Evolutionary conservation across 2,329 filamentous ascomycete species (phyloP), one percentile per base, ranked within the genome.

Genomic region (Xylariales sp.): DNA sequence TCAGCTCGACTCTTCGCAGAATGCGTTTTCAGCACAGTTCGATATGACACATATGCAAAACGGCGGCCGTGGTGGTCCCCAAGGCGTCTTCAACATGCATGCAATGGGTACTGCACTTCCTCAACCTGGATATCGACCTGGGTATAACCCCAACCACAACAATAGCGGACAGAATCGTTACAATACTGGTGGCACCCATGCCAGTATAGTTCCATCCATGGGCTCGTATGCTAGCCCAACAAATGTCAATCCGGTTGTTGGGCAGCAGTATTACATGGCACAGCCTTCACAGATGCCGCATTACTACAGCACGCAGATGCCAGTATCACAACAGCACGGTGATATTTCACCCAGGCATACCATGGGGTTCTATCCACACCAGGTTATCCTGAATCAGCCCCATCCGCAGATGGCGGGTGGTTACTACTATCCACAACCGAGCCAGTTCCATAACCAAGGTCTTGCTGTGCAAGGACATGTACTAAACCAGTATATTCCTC

Each of bases 1-100:
- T 14, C 50, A 58, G 10, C 55, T 60, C 43, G 48, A 47, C 14
- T 48, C 54, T 14, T 49, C 59, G 4, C 62, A 65, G 38, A 60
- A 67, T 53, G 51, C 61, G 4, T 70, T 67, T 45, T 55, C 61
- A 14, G 52, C 57, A 20, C 69, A 72, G 39, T 57, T 66, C 45
- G 65, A 69, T 38, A 67, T 70, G 61, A 32, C 55, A 33, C 53
- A 57, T 34, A 33, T 46, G 18, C 62, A 61, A 45, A 55, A 47
- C 12, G 47, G 49, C 21, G 40, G 37, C 16, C 57, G 57, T 28
- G 46, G 53, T 21, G 57, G 61, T 5, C 55, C 62, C 6, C 76
- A 71, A 24, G 57, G 61, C 5, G 55, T 62, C 6, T 76, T 70
- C 53, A 71, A 69, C 46, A 72, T 76, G 70, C 55, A 49, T 15